phyloP scores from a whole-genome alignment of 2,329 filamentous ascomycete species.

The Xylaria sp. region DNA sequence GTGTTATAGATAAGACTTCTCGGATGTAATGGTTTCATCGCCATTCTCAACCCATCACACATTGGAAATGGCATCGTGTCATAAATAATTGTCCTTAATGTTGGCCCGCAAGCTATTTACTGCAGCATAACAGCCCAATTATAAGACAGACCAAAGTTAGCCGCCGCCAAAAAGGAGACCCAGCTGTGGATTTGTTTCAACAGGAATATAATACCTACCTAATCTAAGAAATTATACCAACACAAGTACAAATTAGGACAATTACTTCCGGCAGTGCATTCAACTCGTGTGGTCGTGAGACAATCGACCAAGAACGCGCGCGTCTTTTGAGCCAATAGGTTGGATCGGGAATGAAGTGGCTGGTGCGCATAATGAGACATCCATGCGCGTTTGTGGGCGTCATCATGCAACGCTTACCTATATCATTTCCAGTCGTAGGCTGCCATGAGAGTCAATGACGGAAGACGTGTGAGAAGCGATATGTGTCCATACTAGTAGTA shows the following conservation, averaged over 20 bases:
- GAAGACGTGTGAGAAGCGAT: not conserved
- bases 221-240: not conserved
- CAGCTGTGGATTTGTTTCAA: conserved; percentile 1
- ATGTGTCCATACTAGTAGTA: not conserved
- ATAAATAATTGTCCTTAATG: not conserved
- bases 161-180: not conserved
- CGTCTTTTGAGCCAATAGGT: conserved; percentile 9
- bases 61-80: not conserved
- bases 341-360: conserved; percentile 21
- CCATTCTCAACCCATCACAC: not conserved
- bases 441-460: not conserved
- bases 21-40: too few species aligned
- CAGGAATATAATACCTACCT: not conserved
- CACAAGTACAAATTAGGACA: not conserved
- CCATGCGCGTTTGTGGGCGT: not conserved
- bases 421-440: not conserved
- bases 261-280: too few species aligned
- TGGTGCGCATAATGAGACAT: conserved; percentile 11
- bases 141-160: not conserved
- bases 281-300: conserved; percentile 5
- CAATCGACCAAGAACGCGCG: not conserved
- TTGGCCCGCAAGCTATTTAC: not conserved
- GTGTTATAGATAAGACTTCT: too few species aligned
- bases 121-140: not conserved
- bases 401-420: not conserved